These are phyloP conservation scores for Petasospora fabianii DNA, from an alignment of 1,139 yeast species.

Conservation along the genomic window DNA sequence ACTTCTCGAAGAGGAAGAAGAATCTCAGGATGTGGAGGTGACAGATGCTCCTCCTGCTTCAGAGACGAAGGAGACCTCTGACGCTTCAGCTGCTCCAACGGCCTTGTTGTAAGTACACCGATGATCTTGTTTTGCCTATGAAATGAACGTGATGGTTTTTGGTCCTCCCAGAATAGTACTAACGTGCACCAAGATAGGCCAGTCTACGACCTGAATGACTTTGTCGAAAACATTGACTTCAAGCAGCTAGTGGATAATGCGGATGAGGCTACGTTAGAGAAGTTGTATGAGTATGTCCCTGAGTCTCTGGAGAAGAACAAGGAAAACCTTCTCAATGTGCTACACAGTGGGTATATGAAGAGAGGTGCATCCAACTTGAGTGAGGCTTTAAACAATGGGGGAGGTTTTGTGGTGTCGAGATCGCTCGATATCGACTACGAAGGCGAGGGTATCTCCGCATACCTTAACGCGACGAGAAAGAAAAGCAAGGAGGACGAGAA, in stretches of 20 bases:
- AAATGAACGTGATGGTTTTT: too few species aligned
- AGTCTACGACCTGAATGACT: slow-evolving; percentile 30
- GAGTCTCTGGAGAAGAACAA: slow-evolving; percentile 39
- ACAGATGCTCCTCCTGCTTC: slow-evolving; percentile 10
- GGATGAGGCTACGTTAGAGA: slow-evolving; percentile 34
- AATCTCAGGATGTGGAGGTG: slow-evolving; percentile 20
- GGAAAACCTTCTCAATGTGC: slow-evolving; percentile 40
- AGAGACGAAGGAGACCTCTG: too few species aligned
- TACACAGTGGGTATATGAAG: slow-evolving; percentile 52
- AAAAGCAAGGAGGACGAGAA: slow-evolving; percentile 24
- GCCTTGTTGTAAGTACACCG: slow-evolving; percentile 19
- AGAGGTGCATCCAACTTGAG: slow-evolving; percentile 45
- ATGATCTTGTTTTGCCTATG: too few species aligned
- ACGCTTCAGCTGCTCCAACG: slow-evolving; percentile 6
- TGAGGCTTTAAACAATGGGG: slow-evolving; percentile 44
- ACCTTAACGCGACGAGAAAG: slow-evolving; percentile 46
- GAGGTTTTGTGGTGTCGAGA: slow-evolving; percentile 51
- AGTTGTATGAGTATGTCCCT: slow-evolving; percentile 44
- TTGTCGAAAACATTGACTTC: slow-evolving; percentile 38
- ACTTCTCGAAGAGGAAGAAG: slow-evolving; percentile 42
- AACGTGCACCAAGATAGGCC: slow-evolving; percentile 12
- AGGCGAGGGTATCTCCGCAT: slow-evolving; percentile 59
- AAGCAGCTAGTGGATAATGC: slow-evolving; percentile 36
- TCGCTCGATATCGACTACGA: slow-evolving; percentile 48
- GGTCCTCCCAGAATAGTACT: slow-evolving; percentile 5